Percentiles rank a stretch among this genome's conserved stretches.
phyloP scores from a whole-genome alignment of 495 filamentous ascomycete genomes.

The Aspergillus egyptiacus region DNA sequence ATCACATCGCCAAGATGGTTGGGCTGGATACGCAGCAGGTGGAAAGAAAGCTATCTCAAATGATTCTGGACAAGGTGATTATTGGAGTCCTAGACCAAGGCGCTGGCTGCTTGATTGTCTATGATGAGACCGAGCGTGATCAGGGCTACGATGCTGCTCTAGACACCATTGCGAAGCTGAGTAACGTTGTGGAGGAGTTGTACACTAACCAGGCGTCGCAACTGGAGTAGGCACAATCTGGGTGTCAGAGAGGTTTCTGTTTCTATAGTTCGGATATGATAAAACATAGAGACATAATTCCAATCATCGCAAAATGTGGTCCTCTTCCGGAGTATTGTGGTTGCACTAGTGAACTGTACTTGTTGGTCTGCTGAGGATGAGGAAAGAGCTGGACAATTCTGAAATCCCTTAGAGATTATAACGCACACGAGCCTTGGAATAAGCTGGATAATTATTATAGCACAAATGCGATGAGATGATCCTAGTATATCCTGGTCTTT shows the following conservation, averaged over 20 bases:
- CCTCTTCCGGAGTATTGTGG: background rate
- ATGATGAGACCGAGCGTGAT: constrained; percentile 88
- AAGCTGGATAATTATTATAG: no score
- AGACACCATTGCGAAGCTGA: constrained; percentile 93
- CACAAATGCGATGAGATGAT: no score
- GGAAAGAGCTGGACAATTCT: no score
- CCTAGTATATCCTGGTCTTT: no score
- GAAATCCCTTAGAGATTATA: no score
- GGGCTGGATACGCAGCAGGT: constrained; percentile 94
- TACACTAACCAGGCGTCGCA: constrained; percentile 96
- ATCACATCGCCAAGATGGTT: constrained; percentile 94
- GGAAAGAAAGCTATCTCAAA: constrained; percentile 94
- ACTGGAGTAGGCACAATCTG: constrained; percentile 61
- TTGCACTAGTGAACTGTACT: background rate
- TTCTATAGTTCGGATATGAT: constrained; percentile 20
- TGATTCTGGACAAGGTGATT: constrained; percentile 99
- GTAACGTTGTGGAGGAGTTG: constrained; percentile 93
- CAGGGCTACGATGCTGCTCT: constrained; percentile 90
- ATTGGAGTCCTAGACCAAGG: constrained; percentile 96
- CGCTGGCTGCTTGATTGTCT: constrained; percentile 94
- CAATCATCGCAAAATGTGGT: background rate
- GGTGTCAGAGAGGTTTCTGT: background rate
- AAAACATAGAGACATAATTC: constrained; percentile 22
- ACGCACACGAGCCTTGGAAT: no score
- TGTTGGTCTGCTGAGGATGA: no score